phyloP scores from a whole-genome alignment of 306 rosid genomes.

The Glycine tomentella region DNA sequence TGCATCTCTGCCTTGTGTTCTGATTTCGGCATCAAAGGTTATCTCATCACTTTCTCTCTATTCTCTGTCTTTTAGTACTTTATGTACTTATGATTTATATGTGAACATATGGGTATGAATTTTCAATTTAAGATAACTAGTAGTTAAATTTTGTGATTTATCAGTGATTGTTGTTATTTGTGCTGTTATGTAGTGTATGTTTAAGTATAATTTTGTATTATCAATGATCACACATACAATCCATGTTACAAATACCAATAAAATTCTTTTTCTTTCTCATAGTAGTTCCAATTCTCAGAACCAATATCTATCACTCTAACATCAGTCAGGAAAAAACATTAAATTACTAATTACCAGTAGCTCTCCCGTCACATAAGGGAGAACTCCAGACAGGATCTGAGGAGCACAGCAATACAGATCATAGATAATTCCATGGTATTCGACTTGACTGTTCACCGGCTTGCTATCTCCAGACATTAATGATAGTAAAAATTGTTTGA shows the following conservation, averaged over 20 bases:
- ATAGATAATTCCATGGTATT: constrained; percentile 84
- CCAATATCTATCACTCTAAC: neutral
- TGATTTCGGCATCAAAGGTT: neutral
- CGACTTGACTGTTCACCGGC: constrained; percentile 63
- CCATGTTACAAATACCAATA: neutral
- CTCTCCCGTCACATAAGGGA: constrained; percentile 92
- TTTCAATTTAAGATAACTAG: neutral
- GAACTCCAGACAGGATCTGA: constrained; percentile 81
- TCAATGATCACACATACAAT: neutral
- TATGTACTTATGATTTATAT: neutral
- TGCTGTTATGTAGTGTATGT: neutral
- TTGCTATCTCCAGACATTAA: constrained; percentile 88
- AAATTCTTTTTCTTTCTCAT: neutral
- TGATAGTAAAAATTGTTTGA: constrained; percentile 84
- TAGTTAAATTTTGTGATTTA: neutral
- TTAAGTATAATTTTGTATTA: neutral
- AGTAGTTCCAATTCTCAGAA: neutral
- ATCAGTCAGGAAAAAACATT: constrained; percentile 13
- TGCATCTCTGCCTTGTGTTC: neutral
- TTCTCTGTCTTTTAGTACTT: neutral
- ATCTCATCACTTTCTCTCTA: neutral
- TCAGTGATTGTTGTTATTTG: neutral
- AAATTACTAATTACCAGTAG: constrained; percentile 75
- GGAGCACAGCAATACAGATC: constrained; percentile 94
- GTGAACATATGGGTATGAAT: neutral